These are phyloP conservation scores for Centaurea solstitialis DNA, from an alignment of 129 eudicot species.

Conservation along the genomic window DNA sequence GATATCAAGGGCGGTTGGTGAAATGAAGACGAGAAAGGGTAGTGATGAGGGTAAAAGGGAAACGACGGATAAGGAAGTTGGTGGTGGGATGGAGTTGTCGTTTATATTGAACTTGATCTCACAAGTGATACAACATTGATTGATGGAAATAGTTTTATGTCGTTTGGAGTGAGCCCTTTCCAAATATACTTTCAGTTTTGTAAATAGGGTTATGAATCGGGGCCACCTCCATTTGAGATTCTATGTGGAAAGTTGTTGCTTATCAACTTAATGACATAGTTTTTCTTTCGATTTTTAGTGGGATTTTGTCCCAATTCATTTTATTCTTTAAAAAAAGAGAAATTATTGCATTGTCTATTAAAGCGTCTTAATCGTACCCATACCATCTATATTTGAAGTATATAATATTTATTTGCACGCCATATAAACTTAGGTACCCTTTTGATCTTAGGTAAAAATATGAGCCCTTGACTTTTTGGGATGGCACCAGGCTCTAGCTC, in stretches of 20 bases:
- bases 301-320: background rate
- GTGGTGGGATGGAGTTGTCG: conserved; percentile 40
- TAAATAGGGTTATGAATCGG: conserved; percentile 25
- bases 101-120: conserved; percentile 65
- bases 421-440: too few relatives aligned
- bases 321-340: too few relatives aligned
- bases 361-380: too few relatives aligned
- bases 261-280: conserved; percentile 13
- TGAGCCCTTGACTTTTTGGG: too few relatives aligned
- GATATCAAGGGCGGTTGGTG: conserved; percentile 52
- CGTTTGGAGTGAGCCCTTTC: conserved; percentile 17
- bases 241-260: conserved; percentile 5
- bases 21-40: conserved; percentile 29
- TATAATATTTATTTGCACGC: too few relatives aligned
- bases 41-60: conserved; percentile 21
- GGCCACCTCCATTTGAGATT: conserved; percentile 23
- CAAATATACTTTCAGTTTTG: conserved; percentile 14
- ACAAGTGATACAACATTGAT: conserved; percentile 54
- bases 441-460: too few relatives aligned
- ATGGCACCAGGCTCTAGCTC: too few relatives aligned
- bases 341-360: too few relatives aligned
- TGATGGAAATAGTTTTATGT: conserved; percentile 18
- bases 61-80: conserved; percentile 19
- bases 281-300: background rate
- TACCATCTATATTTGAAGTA: too few relatives aligned